Conservation (phyloP, 768 basidiomycete genomes). For the Agrocybe pediades region DNA sequence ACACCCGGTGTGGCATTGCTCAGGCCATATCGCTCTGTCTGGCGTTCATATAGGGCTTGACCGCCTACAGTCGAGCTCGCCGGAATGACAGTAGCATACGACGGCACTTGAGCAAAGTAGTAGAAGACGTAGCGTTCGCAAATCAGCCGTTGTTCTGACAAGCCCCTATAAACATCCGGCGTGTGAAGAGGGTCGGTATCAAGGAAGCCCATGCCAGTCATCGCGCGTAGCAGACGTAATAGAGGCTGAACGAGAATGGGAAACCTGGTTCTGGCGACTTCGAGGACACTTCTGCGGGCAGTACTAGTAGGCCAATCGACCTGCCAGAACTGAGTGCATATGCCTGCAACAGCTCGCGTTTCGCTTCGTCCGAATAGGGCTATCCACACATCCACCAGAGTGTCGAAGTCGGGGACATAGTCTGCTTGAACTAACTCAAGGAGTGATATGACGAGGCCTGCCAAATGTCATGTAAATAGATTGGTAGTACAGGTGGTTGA, state of each 20-base stretch:
- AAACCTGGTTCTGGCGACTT: conserved; percentile 80
- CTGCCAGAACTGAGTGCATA: conserved; percentile 85
- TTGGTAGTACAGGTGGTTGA: background rate
- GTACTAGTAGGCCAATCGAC: conserved; percentile 69
- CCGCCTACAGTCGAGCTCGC: conserved; percentile 61
- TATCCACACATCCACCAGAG: conserved; percentile 75
- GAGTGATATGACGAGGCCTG: conserved; percentile 77
- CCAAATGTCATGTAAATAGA: conserved; percentile 2
- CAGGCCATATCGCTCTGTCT: conserved; percentile 60
- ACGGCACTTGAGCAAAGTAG: conserved; percentile 71
- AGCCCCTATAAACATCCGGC: conserved; percentile 42
- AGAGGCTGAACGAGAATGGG: conserved; percentile 77
- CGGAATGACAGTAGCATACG: conserved; percentile 76
- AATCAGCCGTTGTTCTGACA: conserved; percentile 48
- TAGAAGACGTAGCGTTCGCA: conserved; percentile 75
- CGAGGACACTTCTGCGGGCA: conserved; percentile 78
- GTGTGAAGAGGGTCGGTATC: conserved; percentile 71
- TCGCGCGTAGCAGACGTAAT: conserved; percentile 69
- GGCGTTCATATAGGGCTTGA: conserved; percentile 71
- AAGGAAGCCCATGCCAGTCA: conserved; percentile 77
- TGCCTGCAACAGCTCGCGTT: conserved; percentile 60
- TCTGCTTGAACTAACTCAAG: conserved; percentile 78
- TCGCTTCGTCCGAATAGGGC: conserved; percentile 79
- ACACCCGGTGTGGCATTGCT: conserved; percentile 48
- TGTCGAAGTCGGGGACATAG: conserved; percentile 73